phyloP scores from a whole-genome alignment of 1,284 basidiomycete genomes.

The Mycosarcoma mackinlayi region DNA sequence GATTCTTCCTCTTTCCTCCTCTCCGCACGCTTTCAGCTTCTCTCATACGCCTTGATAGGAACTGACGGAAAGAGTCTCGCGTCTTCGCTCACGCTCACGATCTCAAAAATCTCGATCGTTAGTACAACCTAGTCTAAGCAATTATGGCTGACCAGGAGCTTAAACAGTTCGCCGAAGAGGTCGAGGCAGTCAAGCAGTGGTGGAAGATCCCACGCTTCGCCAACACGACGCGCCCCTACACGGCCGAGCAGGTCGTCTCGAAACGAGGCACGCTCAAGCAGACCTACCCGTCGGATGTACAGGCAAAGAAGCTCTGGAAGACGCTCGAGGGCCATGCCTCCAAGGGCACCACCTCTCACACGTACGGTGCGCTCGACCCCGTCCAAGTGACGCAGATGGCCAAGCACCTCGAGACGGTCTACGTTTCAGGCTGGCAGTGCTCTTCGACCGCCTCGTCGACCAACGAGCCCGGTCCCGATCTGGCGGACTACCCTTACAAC shows the following conservation, averaged over 20 bases:
- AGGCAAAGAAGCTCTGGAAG: conserved; percentile 87
- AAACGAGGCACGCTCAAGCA: conserved; percentile 90
- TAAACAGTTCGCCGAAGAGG: conserved; percentile 78
- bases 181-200: conserved; percentile 86
- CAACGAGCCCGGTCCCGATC: conserved; percentile 68
- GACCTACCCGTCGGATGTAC: conserved; percentile 84
- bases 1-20: background rate
- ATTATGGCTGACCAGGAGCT: conserved; percentile 65
- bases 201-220: conserved; percentile 92
- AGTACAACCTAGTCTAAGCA: too few relatives aligned
- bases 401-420: conserved; percentile 69
- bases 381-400: conserved; percentile 79
- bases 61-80: background rate
- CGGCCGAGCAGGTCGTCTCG: conserved; percentile 89
- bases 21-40: background rate
- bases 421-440: conserved; percentile 68
- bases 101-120: too few relatives aligned
- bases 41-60: background rate
- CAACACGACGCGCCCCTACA: conserved; percentile 86
- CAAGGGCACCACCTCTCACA: conserved; percentile 79
- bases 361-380: conserved; percentile 97
- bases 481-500: conserved; percentile 74
- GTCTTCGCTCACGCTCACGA: background rate
- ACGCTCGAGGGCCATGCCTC: conserved; percentile 74
- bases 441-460: conserved; percentile 66